phyloP scores from a whole-genome alignment of 345 rosid genomes.

The Syzygium aqueum region DNA sequence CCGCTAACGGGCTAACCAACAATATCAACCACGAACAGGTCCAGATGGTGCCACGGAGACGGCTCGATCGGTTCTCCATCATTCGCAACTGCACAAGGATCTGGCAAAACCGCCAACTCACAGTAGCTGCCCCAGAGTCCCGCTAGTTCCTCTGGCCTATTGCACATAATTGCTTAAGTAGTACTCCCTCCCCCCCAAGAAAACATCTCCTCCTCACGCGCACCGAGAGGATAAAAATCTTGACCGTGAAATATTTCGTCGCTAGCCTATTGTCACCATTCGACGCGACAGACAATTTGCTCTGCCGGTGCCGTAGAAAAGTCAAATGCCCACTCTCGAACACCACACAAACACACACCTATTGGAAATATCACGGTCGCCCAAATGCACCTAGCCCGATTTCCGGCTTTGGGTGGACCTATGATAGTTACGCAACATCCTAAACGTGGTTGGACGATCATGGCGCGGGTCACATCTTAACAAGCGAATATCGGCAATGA shows the following conservation, averaged over 20 bases:
- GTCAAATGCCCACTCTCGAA: not conserved
- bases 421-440: not conserved
- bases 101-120: rapidly evolving
- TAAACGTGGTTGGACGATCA: rapidly evolving
- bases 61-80: not conserved
- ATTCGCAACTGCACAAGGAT: not conserved
- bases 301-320: not conserved
- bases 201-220: not conserved
- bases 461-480: not conserved
- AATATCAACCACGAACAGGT: not conserved
- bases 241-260: not conserved
- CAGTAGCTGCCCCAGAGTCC: not conserved
- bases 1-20: not conserved
- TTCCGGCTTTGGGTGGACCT: not conserved
- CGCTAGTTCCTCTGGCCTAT: not conserved
- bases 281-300: not conserved
- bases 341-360: not conserved
- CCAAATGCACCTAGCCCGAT: not conserved
- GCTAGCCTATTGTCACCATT: not conserved
- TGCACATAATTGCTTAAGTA: not conserved
- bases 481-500: not conserved
- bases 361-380: not conserved
- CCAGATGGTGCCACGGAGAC: not conserved
- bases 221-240: not conserved
- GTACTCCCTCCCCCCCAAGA: not conserved